Evolutionary conservation across 1,139 yeast genomes (phyloP), one percentile per base, ranked within the genome.

Genomic region (Candida sp.): DNA sequence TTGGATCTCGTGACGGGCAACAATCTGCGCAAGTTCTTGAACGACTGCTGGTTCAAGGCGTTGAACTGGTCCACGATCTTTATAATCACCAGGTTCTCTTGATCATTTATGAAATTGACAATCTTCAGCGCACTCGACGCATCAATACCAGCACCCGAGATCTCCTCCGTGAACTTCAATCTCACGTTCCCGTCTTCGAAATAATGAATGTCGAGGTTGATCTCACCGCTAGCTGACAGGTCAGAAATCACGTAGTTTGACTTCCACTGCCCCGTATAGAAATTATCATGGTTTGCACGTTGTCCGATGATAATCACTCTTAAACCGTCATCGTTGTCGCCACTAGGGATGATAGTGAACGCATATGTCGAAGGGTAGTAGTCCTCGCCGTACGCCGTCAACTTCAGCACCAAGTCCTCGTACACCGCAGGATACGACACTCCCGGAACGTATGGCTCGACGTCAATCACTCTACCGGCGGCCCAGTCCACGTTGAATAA

Each of bases 181-280:
- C 96, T 78, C 23, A 94, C 98, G 63, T 94, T 94, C 31, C 99
- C 99, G 60, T 94, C 98, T 70, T 94, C 99, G 66, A 83, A 94
- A 69, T 93, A 94, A 68, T 94, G 99, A 43, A 93, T 88, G 58
- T 90, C 94, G 40, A 92, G 80, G 38, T 70, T 69, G 33, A 91
- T 76, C 11, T 67, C 51, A 0, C 71, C 68, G 3, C 69, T 66
- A 54, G 77, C 68, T 2, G 17, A 17, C 17, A 17, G 17, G 17
- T 17, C 17, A 0, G 39, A 23, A 46, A 81, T 71, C 4, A 70
- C 63, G 66, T 90, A 94, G 58, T 77, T 75, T 0, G 96, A 85
- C 49, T 79, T 81, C 98, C 98, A 93, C 66, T 85, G 84, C 7
- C 98, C 98, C 59, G 92, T 91, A 82, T 94, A 91, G 71, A 78